phyloP scores from a whole-genome alignment of 306 rosid species.

The Prunus persica region DNA sequence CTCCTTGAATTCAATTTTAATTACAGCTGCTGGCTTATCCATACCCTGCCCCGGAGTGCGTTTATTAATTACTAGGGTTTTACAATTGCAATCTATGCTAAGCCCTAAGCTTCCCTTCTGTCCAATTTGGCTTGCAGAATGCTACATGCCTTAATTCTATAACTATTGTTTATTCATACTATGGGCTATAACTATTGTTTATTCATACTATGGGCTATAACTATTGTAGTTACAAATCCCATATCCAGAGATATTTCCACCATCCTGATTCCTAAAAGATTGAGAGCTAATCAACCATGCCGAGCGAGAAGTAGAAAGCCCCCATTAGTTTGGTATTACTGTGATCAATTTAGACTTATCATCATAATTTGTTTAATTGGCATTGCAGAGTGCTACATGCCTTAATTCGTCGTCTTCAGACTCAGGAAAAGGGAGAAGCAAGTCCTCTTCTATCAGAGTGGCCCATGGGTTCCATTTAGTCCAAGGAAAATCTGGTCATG shows the following conservation, averaged over 20 bases:
- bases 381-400: background rate
- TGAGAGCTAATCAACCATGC: background rate
- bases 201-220: too few relatives aligned
- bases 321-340: background rate
- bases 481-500: constrained; percentile 64
- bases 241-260: background rate
- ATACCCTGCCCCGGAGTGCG: too few relatives aligned
- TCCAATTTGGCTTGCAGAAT: too few relatives aligned
- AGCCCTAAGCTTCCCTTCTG: too few relatives aligned
- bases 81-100: too few relatives aligned
- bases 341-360: background rate
- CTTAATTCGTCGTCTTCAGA: constrained; percentile 34
- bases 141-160: background rate
- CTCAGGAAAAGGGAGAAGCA: constrained; percentile 60
- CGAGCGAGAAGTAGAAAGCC: too few relatives aligned
- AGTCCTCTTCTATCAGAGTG: constrained; percentile 32
- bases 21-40: too few relatives aligned
- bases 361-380: background rate
- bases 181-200: background rate
- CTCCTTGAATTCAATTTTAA: too few relatives aligned
- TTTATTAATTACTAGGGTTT: too few relatives aligned
- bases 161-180: background rate
- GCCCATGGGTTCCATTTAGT: constrained; percentile 61
- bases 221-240: too few relatives aligned
- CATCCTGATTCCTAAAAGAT: background rate